Conservation (phyloP, 352 stramenopile species). For the Saprolegnia diclina region DNA sequence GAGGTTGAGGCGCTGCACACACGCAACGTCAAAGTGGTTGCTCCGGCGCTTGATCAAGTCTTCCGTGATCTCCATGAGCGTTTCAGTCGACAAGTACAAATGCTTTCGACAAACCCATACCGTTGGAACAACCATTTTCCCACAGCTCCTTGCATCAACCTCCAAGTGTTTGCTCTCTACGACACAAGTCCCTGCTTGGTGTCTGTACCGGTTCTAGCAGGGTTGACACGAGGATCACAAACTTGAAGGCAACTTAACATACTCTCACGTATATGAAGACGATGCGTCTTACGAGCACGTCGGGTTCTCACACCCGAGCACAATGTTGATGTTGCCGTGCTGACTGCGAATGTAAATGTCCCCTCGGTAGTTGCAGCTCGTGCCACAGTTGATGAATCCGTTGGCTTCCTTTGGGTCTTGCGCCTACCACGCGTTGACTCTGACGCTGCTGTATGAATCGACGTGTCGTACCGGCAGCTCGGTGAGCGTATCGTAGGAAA, state of each 20-base stretch:
- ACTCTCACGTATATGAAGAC: background rate
- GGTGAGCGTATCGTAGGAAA: conserved; percentile 41
- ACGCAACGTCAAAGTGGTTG: conserved; percentile 67
- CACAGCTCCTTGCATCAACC: too few relatives aligned
- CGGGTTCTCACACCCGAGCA: conserved; percentile 48
- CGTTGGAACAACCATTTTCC: background rate
- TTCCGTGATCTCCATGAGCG: conserved; percentile 51
- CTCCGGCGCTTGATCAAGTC: conserved; percentile 64
- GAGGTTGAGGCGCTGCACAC: conserved; percentile 60
- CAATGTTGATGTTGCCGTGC: conserved; percentile 57
- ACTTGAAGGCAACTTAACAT: too few relatives aligned
- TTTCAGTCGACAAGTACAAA: background rate
- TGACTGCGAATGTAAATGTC: conserved; percentile 56
- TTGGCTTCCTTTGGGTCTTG: conserved; percentile 37
- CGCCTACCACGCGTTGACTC: background rate
- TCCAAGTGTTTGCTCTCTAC: too few relatives aligned
- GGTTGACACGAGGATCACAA: too few relatives aligned
- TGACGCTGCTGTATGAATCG: too few relatives aligned
- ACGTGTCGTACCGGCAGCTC: conserved; percentile 33
- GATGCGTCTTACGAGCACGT: background rate
- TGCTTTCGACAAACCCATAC: background rate
- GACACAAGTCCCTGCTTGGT: too few relatives aligned
- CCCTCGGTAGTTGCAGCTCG: conserved; percentile 58
- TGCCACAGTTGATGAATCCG: conserved; percentile 64
- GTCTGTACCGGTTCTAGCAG: too few relatives aligned